Conservation (phyloP, 441 rosid species). For the Syzygium malaccense region DNA sequence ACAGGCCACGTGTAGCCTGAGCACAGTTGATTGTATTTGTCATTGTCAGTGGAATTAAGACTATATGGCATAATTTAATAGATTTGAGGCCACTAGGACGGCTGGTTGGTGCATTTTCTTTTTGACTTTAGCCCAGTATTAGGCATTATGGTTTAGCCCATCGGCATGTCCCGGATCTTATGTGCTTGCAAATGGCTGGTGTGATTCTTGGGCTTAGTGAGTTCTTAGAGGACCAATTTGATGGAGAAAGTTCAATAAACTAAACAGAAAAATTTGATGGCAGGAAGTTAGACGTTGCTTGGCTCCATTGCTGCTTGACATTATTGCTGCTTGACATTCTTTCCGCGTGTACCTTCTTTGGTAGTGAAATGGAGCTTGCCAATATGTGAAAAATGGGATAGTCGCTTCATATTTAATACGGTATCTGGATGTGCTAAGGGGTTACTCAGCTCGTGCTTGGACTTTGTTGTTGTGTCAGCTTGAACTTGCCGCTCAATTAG, state of each 20-base stretch:
- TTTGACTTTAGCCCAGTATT: background rate
- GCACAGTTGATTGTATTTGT: background rate
- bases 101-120: background rate
- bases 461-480: background rate
- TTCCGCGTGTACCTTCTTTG: background rate
- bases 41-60: background rate
- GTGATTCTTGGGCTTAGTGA: background rate
- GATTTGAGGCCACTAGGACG: background rate
- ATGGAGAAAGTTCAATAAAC: background rate
- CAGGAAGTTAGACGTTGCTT: background rate
- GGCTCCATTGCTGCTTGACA: background rate
- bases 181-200: background rate
- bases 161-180: background rate
- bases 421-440: background rate
- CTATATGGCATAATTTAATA: background rate
- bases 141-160: background rate
- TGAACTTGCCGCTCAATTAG: background rate
- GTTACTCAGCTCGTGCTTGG: background rate
- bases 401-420: background rate
- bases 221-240: background rate
- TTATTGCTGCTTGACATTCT: background rate
- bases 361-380: background rate
- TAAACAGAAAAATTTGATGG: background rate
- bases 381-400: background rate
- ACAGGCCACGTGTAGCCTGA: background rate